Conservation (phyloP, 1,139 yeast species). For the Nakaseomyces nivariensis region DNA sequence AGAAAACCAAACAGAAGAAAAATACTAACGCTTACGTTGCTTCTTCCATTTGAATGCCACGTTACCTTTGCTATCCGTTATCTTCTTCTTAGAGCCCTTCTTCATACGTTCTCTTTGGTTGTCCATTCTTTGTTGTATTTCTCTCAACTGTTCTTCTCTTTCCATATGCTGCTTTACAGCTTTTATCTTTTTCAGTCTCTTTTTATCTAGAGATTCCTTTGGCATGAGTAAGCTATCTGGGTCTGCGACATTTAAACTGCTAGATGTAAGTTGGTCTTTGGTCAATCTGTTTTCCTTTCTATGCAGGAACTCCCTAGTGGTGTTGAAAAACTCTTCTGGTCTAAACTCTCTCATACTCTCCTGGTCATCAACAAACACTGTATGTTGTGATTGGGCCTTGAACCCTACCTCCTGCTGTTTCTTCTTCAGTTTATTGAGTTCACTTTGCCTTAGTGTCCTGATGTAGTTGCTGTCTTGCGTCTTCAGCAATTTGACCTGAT, state of each 20-base stretch:
- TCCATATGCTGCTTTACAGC: conserved; percentile 50
- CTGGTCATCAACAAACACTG: conserved; percentile 68
- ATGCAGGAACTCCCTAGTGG: conserved; percentile 52
- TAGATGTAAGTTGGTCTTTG: conserved; percentile 41
- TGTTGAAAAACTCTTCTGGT: conserved; percentile 57
- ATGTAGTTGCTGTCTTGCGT: conserved; percentile 86
- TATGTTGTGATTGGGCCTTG: conserved; percentile 60
- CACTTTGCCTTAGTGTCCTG: conserved; percentile 64
- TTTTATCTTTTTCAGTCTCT: conserved; percentile 50
- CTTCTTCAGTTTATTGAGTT: conserved; percentile 53
- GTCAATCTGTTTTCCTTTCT: conserved; percentile 68
- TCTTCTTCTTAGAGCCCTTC: conserved; percentile 76
- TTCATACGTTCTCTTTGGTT: conserved; percentile 80
- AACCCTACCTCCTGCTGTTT: conserved; percentile 47
- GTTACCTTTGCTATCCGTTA: conserved; percentile 53
- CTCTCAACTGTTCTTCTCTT: conserved; percentile 54
- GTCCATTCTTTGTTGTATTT: conserved; percentile 65
- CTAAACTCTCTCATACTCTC: conserved; percentile 48
- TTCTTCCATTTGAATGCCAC: conserved; percentile 78
- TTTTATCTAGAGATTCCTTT: conserved; percentile 40
- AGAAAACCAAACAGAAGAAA: not conserved
- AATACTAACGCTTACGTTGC: conserved; percentile 57
- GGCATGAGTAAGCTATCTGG: conserved; percentile 24
- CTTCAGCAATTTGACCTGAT: conserved; percentile 72
- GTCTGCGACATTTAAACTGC: conserved; percentile 11